Base-by-base conservation (phyloP, 2,329 filamentous ascomycete species). In the Talaromyces sp. region DNA sequence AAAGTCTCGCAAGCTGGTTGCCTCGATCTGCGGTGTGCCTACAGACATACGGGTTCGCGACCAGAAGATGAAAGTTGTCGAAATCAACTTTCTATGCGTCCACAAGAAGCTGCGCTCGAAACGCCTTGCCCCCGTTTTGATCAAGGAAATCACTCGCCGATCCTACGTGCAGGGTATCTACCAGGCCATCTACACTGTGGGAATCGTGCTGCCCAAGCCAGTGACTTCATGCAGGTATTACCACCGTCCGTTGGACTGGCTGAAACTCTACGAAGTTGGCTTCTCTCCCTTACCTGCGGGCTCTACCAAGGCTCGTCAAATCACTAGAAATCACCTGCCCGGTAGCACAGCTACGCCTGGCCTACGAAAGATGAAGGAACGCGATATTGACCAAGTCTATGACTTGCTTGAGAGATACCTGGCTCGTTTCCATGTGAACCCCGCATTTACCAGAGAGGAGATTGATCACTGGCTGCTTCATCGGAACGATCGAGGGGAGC, bases 11-110 rank as follows among this genome's bases (percentile, higher is more conserved):
- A 96, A 93, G 72, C 86, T 99, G 17, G 92, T 97, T 56, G 95
- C 93, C 59, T 97, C 96, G 76, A 98, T 99, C 72, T 96, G 92
- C 46, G 95, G 92, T 67, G 90, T 98, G 52, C 95, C 95, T 0
- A 88, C 95, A 62, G 84, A 88, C 65, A 81, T 99, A 60, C 87
- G 89, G 57, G 87, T 99, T 50, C 89, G 93, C 64, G 81, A 89
- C 62, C 89, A 89, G 62, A 78, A 84, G 60, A 78, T 99, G 62
- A 85, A 87, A 64, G 88, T 90, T 67, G 92, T 90, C 55, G 95
- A 99, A 75, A 95, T 99, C 78, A 99, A 99, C 81, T 99, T 98
- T 78, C 87, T 99, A 66, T 96, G 93, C 71, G 89, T 99, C 59
- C 95, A 99, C 82, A 98, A 98, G 82, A 98, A 98, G 78, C 86